Percentiles rank a stretch among this genome's conserved stretches.
These are phyloP conservation scores for Rhizophagus sp. DNA, from an alignment of 192 early-diverging fungal species.

Conservation along the genomic window DNA sequence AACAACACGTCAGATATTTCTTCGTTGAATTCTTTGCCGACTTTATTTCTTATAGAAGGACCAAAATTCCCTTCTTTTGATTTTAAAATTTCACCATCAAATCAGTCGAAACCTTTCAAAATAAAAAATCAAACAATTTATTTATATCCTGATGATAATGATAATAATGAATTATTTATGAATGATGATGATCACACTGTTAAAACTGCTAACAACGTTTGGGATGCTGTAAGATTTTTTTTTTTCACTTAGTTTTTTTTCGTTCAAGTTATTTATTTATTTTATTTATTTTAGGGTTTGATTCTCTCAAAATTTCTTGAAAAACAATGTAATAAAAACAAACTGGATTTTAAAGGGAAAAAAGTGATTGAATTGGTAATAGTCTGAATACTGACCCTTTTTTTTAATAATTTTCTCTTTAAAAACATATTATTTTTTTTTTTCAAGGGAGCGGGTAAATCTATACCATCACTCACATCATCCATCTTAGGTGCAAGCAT, in stretches of 20 bases:
- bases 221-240: conserved; percentile 27
- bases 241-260: not conserved
- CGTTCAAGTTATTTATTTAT: not conserved
- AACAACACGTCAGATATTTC: too few relatives aligned
- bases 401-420: not conserved
- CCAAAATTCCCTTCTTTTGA: conserved; percentile 18
- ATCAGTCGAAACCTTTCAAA: conserved; percentile 2
- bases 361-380: conserved; percentile 27
- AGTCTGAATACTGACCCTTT: not conserved
- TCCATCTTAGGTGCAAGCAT: conserved; percentile 12
- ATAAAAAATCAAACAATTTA: conserved; percentile 23
- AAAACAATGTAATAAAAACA: conserved; percentile 18
- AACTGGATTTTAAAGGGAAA: conserved; percentile 9
- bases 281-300: conserved; percentile 13
- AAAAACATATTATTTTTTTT: not conserved
- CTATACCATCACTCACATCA: conserved; percentile 23
- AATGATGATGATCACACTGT: conserved; percentile 24
- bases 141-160: not conserved
- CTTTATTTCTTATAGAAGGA: conserved; percentile 21
- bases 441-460: conserved; percentile 23
- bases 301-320: conserved; percentile 29
- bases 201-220: conserved; percentile 14
- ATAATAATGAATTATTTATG: not conserved
- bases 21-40: not conserved
- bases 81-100: conserved; percentile 1